Evolutionary conservation across 2,329 filamentous ascomycete genomes (phyloP).

Genomic region (Aspergillus thermomutatus): DNA sequence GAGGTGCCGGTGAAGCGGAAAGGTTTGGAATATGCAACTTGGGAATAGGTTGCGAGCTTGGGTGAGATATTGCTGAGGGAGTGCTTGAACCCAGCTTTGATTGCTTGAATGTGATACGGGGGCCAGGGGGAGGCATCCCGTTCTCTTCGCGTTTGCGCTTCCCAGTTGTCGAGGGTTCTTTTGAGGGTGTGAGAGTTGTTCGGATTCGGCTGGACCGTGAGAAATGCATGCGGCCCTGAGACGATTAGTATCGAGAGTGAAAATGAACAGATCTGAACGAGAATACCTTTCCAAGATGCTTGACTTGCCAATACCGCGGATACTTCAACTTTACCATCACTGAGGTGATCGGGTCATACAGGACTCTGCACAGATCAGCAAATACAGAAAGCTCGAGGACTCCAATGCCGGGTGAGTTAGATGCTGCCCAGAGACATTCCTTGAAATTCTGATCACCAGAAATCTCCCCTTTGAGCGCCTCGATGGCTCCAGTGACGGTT

Average conservation of each 20-base stretch:
- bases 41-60: slow-evolving; percentile 20
- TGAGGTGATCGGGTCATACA: slow-evolving; percentile 53
- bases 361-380: slow-evolving; percentile 54
- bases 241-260: not conserved
- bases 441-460: slow-evolving; percentile 48
- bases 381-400: slow-evolving; percentile 55
- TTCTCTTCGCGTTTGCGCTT: slow-evolving; percentile 42
- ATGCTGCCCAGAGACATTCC: slow-evolving; percentile 55
- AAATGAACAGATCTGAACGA: not conserved
- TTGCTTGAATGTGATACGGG: slow-evolving; percentile 43
- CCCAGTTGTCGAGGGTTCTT: slow-evolving; percentile 20
- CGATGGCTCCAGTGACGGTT: slow-evolving; percentile 57
- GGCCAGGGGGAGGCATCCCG: slow-evolving; percentile 31
- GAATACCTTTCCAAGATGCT: slow-evolving; percentile 51
- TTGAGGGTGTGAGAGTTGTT: slow-evolving; percentile 32
- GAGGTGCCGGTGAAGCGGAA: slow-evolving; percentile 23
- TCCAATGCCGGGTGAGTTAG: slow-evolving; percentile 50
- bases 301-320: slow-evolving; percentile 56
- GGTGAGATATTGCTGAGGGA: slow-evolving; percentile 20
- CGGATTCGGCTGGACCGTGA: slow-evolving; percentile 37
- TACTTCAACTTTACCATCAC: slow-evolving; percentile 50
- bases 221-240: slow-evolving; percentile 44
- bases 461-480: slow-evolving; percentile 54
- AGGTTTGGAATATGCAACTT: slow-evolving; percentile 35
- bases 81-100: slow-evolving; percentile 31